Percentiles rank a stretch among this genome's conserved stretches.
Evolutionary conservation across 352 stramenopile genomes (phyloP).

Genomic region (Phytophthora sojae): DNA sequence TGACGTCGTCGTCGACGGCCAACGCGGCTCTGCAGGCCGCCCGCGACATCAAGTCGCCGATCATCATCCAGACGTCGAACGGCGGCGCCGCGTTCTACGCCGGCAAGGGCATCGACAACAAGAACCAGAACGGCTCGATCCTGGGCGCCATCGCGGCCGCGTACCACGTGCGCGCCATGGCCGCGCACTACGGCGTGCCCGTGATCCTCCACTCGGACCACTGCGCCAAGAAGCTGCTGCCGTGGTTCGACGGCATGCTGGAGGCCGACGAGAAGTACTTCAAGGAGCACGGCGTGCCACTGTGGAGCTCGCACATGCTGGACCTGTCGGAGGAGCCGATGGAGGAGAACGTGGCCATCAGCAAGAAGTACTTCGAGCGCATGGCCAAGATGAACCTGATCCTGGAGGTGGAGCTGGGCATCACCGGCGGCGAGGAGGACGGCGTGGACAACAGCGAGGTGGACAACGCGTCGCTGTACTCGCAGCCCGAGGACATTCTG

Average conservation of each 20-base stretch:
- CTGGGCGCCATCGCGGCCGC: constrained; percentile 90
- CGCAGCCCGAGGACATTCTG: constrained; percentile 55
- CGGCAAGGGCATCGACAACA: constrained; percentile 97
- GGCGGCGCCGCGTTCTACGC: constrained; percentile 97
- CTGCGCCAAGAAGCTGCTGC: constrained; percentile 98
- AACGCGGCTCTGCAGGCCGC: constrained; percentile 98
- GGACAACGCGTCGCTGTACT: constrained; percentile 93
- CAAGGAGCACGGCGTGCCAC: constrained; percentile 91
- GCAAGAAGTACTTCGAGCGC: constrained; percentile 98
- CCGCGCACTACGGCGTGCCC: constrained; percentile 96
- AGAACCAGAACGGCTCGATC: constrained; percentile 87
- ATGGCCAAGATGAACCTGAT: constrained; percentile 97
- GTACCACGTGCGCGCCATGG: constrained; percentile 97
- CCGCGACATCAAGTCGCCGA: constrained; percentile 95
- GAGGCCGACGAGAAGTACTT: constrained; percentile 97
- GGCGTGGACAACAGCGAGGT: constrained; percentile 98
- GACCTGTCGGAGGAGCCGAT: constrained; percentile 98
- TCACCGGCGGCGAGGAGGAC: constrained; percentile 98
- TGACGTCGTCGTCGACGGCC: constrained; percentile 95
- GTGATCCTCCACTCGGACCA: constrained; percentile 99
- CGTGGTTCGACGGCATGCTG: constrained; percentile 98
- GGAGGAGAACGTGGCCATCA: constrained; percentile 98
- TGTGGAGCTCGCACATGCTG: constrained; percentile 99
- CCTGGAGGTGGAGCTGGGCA: constrained; percentile 98
- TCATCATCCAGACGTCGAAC: constrained; percentile 99